phyloP scores from a whole-genome alignment of 2,329 filamentous ascomycete species.

The Trichoderma citrinoviride region DNA sequence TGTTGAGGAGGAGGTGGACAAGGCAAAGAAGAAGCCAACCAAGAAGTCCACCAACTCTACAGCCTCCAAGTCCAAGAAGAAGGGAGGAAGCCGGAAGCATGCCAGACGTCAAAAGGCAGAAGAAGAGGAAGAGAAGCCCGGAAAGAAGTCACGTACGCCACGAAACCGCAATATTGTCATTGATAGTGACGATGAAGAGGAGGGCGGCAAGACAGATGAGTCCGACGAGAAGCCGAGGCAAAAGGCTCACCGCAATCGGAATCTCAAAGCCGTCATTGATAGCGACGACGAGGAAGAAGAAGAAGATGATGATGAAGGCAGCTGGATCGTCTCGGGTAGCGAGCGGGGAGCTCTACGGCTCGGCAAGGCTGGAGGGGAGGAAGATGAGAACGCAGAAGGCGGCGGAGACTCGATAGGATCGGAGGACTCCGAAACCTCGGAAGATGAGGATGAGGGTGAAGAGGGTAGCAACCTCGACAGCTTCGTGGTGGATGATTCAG shows the following conservation, averaged over 20 bases:
- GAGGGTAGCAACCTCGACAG: constrained; percentile 54
- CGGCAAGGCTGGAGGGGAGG: constrained; percentile 77
- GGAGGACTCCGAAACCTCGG: constrained; percentile 59
- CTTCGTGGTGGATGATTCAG: constrained; percentile 55
- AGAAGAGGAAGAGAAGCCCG: constrained; percentile 32
- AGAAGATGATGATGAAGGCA: constrained; percentile 59
- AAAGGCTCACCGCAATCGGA: constrained; percentile 40
- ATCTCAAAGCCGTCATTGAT: constrained; percentile 59
- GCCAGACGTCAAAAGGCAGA: constrained; percentile 40
- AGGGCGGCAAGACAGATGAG: constrained; percentile 39
- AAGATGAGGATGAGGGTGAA: constrained; percentile 55
- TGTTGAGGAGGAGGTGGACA: constrained; percentile 41
- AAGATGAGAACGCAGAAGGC: constrained; percentile 84
- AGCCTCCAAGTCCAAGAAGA: constrained; percentile 35
- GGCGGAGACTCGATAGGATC: constrained; percentile 76
- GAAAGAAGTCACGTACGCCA: constrained; percentile 33
- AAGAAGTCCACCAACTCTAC: constrained; percentile 46
- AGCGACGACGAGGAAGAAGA: constrained; percentile 55
- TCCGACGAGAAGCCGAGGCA: constrained; percentile 35
- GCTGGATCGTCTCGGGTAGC: constrained; percentile 74
- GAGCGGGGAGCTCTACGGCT: constrained; percentile 60
- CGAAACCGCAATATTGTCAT: constrained; percentile 57
- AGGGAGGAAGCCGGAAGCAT: constrained; percentile 30
- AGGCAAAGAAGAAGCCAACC: constrained; percentile 35
- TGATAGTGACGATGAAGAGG: constrained; percentile 63